Base-by-base conservation (phyloP, 164 flowering plant genomes). In the Dillenia suffruticosa region DNA sequence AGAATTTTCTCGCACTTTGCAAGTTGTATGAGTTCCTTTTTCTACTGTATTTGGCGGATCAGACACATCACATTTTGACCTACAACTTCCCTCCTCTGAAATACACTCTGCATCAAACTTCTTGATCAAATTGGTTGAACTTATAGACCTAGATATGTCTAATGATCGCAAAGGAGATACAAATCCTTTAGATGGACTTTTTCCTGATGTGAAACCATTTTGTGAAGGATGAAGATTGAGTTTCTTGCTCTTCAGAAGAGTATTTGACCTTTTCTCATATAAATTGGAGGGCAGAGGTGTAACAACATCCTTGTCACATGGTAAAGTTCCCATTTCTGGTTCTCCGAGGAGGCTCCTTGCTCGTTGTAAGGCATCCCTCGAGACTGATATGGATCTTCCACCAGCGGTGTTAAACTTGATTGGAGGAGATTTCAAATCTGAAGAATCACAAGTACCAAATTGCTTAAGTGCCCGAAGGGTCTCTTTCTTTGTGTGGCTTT, bases 311-410 rank as follows among this genome's bases (percentile, higher is more conserved):
- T 48, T 74, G 47, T 82, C 76, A 63, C 74, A 54, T 32, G 74
- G 64, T 58, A 75, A 65, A 58, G 17, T 57, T 46, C 78, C 86
- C 43, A 82, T 49, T 54, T 86, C 97, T 17, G 84, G 75, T 44
- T 85, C 88, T 61, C 97, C 92, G 51, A 95, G 99, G 71, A 95
- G 88, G 63, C 85, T 88, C 72, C 76, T 84, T 54, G 97, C 97
- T 50, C 94, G 94, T 70, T 83, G 72, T 77, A 95, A 74, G 63
- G 97, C 97, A 78, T 85, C 90, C 68, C 70, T 68, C 12, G 99
- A 95, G 67, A 95, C 86, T n/a, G 91, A 88, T 45, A 95, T 75
- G 43, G 97, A 90, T 71, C 81, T 82, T 40, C 97, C 97, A 54
- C 97, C 99, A 44, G 97, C 97, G 55, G 97, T 88, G 12, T 84